Base-by-base conservation (phyloP, 352 stramenopile species). In the Pythium utonaiense region DNA sequence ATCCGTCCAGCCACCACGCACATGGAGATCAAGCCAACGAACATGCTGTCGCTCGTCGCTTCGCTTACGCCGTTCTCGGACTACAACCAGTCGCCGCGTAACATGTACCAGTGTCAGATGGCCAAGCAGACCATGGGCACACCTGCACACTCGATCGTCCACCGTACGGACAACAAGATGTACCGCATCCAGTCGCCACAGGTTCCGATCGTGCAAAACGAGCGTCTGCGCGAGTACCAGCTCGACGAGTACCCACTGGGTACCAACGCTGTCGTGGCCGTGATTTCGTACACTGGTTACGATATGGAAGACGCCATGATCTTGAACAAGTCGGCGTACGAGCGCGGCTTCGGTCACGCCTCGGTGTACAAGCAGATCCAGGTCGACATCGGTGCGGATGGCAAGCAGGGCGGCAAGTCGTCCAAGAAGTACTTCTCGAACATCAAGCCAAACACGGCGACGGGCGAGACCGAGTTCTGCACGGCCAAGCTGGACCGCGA, bases 41-140 rank as follows among this genome's bases (percentile, higher is more conserved):
- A 98, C 72, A 99, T 99, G 97, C 79, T 99, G 28, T 99, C 93
- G 73, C 79, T 99, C 25, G 97, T 99, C 51, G 97, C 98, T 13
- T 99, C 95, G 62, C 73, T 99, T 53, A 99, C 97, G 30, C 98
- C 98, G 12, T 99, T 99, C 74, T 98, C 89, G 2, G 98, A 99
- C 78, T 99, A 99, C 78, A 99, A 99, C 78, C 98, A 99, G 82
- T 98, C 87, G 25, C 98, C 98, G 36, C 83, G 98, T 73, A 99
- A 99, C 78, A 99, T 99, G 97, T 99, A 98, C 74, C 97, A 99
- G 87, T 99, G 98, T 68, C 97, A 99, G 79, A 99, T 99, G 98
- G 98, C 96, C 36, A 99, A 99, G 80, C 98, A 99, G 74, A 99
- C 98, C 3, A 99, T 99, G 97, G 98, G 98, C 36, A 99, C 97